These are phyloP conservation scores for Hypoxylon fuscum DNA, from an alignment of 495 filamentous ascomycete species.

Conservation along the genomic window DNA sequence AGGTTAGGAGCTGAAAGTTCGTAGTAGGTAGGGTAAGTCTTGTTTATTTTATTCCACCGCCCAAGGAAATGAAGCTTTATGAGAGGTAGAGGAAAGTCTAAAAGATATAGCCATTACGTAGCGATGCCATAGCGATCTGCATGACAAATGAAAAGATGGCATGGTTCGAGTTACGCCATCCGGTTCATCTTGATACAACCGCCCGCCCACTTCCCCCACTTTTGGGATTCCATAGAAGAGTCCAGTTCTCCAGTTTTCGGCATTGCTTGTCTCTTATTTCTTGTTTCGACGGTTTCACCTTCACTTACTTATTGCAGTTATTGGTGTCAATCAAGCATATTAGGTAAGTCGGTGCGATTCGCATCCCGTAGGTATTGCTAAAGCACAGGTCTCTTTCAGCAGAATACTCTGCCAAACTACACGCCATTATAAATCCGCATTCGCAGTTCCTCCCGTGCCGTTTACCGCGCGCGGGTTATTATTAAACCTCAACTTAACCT, in stretches of 20 bases:
- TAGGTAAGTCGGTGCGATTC: neutral
- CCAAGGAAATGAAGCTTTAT: neutral
- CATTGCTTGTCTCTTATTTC: neutral
- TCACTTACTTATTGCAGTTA: too few species aligned
- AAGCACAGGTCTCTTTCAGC: too few species aligned
- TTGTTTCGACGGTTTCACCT: too few species aligned
- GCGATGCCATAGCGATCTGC: neutral
- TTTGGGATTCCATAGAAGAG: slow-evolving; percentile 3
- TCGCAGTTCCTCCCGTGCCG: too few species aligned
- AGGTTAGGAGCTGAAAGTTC: neutral
- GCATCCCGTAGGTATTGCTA: too few species aligned
- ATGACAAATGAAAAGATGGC: slow-evolving; percentile 7
- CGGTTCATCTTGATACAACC: neutral
- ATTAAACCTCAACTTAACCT: too few species aligned
- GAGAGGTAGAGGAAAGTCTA: too few species aligned
- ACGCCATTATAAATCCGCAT: too few species aligned
- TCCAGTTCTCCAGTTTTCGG: neutral
- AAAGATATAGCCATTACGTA: slow-evolving; percentile 4
- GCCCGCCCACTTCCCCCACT: slow-evolving; percentile 20
- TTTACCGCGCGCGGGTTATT: too few species aligned
- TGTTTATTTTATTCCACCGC: neutral
- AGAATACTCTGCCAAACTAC: too few species aligned
- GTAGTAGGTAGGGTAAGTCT: neutral
- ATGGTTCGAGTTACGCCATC: slow-evolving; percentile 22
- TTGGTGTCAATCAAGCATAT: too few species aligned